Percentiles rank a stretch among this genome's conserved stretches.
Conservation (phyloP, 495 filamentous ascomycete genomes). For the Chaetomium cochliodes region DNA sequence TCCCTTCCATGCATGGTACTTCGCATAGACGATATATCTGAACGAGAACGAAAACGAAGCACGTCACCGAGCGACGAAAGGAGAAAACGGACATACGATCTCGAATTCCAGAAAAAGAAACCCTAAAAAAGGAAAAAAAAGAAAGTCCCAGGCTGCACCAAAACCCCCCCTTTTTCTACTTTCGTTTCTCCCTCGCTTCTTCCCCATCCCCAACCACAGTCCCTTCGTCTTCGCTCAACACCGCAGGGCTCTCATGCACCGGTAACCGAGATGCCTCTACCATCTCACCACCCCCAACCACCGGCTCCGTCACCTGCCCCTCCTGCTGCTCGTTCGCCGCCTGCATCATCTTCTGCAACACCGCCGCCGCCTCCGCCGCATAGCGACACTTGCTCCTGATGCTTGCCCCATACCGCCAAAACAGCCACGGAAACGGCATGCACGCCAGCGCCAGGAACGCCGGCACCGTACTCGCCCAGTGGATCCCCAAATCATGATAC, state of each 20-base stretch:
- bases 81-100: no score
- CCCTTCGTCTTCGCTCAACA: constrained; percentile 31
- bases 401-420: constrained; percentile 68
- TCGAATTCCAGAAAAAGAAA: no score
- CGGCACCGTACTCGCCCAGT: constrained; percentile 77
- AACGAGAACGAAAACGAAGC: no score
- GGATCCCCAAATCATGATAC: constrained; percentile 71
- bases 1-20: no score
- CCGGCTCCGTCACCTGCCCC: constrained; percentile 9
- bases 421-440: constrained; percentile 76
- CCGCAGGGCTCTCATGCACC: constrained; percentile 16
- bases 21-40: no score
- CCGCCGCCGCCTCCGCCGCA: constrained; percentile 61
- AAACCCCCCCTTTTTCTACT: not conserved
- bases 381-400: constrained; percentile 74
- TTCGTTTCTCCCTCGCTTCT: constrained; percentile 16
- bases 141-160: not conserved
- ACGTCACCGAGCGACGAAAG: no score
- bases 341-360: constrained; percentile 40
- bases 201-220: constrained; percentile 21
- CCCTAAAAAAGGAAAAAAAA: not conserved
- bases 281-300: constrained; percentile 12
- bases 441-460: constrained; percentile 75
- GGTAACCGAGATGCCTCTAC: not conserved
- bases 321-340: not conserved